These are phyloP conservation scores for Hyaloscypha bicolor DNA, from an alignment of 495 filamentous ascomycete species.

Conservation along the genomic window DNA sequence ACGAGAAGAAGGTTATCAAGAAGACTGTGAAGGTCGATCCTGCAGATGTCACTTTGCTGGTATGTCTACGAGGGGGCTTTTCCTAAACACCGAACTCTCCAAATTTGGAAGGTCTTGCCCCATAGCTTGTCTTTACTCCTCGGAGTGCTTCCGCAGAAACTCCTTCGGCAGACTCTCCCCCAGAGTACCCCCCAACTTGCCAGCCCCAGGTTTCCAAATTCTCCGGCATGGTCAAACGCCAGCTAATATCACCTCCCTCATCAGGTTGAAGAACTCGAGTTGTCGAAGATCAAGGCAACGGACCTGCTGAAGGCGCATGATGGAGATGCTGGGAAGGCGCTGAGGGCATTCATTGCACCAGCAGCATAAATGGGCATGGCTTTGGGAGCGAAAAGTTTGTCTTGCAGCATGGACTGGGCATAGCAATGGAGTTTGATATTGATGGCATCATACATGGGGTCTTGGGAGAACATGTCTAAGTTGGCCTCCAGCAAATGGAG, in stretches of 20 bases:
- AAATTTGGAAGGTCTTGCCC: too few relatives aligned
- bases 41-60: constrained; percentile 67
- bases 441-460: too few relatives aligned
- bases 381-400: background rate
- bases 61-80: constrained; percentile 38
- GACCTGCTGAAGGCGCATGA: constrained; percentile 81
- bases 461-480: too few relatives aligned
- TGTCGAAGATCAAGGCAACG: constrained; percentile 79
- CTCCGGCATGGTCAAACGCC: background rate
- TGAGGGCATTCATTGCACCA: constrained; percentile 55
- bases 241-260: constrained; percentile 19
- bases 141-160: background rate
- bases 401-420: constrained; percentile 16
- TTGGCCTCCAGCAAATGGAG: too few relatives aligned
- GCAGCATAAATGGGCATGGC: constrained; percentile 14
- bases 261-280: constrained; percentile 77
- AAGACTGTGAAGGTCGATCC: constrained; percentile 65
- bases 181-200: background rate
- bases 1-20: constrained; percentile 51
- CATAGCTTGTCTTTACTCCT: too few relatives aligned
- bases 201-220: background rate
- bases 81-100: background rate
- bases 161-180: background rate
- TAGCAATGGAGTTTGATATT: constrained; percentile 25
- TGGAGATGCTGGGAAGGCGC: constrained; percentile 71